Evolutionary conservation across 2,329 filamentous ascomycete genomes (phyloP).

Genomic region (Colletotrichum phormii): DNA sequence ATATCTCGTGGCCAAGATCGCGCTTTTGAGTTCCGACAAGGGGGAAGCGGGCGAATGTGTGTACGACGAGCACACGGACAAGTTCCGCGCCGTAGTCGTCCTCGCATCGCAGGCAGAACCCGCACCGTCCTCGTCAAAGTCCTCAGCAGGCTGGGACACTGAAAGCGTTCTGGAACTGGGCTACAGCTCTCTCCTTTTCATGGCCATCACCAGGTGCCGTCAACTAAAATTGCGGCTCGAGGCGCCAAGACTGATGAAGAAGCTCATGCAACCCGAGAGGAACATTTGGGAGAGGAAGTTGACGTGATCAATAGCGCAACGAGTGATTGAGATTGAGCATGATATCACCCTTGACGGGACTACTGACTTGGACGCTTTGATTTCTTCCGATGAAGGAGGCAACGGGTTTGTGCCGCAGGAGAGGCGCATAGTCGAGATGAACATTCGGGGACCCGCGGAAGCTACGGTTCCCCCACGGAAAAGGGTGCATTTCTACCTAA

Average conservation of each 20-base stretch:
- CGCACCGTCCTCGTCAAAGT: background rate
- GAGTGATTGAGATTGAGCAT: slow-evolving; percentile 49
- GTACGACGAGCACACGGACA: slow-evolving; percentile 46
- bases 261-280: slow-evolving; percentile 43
- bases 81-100: slow-evolving; percentile 39
- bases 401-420: background rate
- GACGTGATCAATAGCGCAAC: slow-evolving; percentile 45
- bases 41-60: slow-evolving; percentile 4
- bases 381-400: background rate
- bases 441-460: background rate
- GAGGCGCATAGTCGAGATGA: background rate
- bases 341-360: background rate
- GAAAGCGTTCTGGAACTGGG: slow-evolving; percentile 13
- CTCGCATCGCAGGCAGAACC: background rate
- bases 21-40: background rate
- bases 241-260: slow-evolving; percentile 19
- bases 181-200: background rate
- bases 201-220: slow-evolving; percentile 13
- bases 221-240: background rate
- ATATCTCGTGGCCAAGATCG: background rate
- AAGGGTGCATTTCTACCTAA: background rate
- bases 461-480: background rate
- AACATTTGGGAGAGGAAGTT: slow-evolving; percentile 52
- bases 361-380: background rate
- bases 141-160: background rate